A percentile compares a stretch with the other conserved stretches of the same genome.
phyloP scores from a whole-genome alignment of 202 grass and related monocot species.

The Panicum virgatum region DNA sequence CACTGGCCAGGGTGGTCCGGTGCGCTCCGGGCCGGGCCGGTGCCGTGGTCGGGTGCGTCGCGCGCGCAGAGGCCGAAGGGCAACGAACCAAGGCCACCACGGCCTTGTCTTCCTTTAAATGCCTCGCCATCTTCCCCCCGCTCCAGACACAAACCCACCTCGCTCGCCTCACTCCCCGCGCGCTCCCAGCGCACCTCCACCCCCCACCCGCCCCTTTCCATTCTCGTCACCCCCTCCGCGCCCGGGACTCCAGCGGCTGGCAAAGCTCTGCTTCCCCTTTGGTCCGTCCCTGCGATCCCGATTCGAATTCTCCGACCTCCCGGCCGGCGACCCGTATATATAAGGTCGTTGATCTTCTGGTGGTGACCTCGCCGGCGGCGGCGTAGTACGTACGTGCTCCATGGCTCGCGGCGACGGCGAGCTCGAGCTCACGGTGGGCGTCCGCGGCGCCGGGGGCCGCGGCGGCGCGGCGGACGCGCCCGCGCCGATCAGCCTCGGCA shows the following conservation, averaged over 20 bases:
- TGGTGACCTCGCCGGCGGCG: background rate
- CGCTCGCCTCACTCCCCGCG: constrained; percentile 17
- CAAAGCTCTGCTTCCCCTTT: background rate
- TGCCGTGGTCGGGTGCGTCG: too few species aligned
- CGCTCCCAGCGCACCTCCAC: constrained; percentile 13
- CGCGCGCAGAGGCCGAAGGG: too few species aligned
- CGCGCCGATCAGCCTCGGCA: constrained; percentile 47
- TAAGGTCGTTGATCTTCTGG: too few species aligned
- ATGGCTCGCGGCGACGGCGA: constrained; percentile 49
- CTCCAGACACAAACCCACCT: constrained; percentile 40
- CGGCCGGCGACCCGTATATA: too few species aligned
- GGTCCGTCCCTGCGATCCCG: too few species aligned
- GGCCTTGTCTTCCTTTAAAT: constrained; percentile 50
- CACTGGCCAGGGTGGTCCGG: background rate
- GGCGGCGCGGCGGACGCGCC: constrained; percentile 1
- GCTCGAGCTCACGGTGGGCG: constrained; percentile 53
- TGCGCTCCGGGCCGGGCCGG: background rate
- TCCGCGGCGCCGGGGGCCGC: background rate
- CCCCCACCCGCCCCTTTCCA: background rate
- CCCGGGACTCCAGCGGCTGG: background rate
- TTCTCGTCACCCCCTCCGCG: background rate
- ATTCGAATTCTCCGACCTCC: background rate
- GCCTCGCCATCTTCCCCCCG: background rate
- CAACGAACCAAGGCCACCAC: background rate
- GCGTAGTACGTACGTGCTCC: too few species aligned